Evolutionary conservation across 495 filamentous ascomycete species (phyloP), one percentile per base, ranked within the genome.

Genomic region (Cercophora samala): DNA sequence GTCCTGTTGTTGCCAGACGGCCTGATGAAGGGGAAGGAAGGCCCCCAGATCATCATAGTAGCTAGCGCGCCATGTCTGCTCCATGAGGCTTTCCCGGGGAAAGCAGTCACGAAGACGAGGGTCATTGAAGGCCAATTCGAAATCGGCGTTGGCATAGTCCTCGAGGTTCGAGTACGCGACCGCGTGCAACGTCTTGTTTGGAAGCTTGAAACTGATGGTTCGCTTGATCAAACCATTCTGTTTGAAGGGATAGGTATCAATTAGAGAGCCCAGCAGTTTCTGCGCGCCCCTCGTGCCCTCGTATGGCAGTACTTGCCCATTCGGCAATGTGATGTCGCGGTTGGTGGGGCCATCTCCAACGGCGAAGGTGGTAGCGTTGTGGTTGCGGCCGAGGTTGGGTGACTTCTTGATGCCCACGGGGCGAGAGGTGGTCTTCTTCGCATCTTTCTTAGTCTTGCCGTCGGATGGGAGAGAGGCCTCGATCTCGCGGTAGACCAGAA

Each of bases 401-500:
- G 53, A 9, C 53, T 56, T 56, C n/a, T 21, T 56, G 53, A 22
- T 23, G 53, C 22, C 9, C n/a, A n/a, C n/a, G n/a, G n/a, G n/a
- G n/a, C n/a, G n/a, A n/a, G n/a, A n/a, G 6, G 53, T 56, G 5
- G n/a, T 19, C 53, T 56, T 56, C 66, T 84, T 85, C 73, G 89
- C 90, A 0, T 92, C 91, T 63, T 89, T 83, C 76, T 93, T 96
- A 84, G 95, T 96, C 78, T 96, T 92, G 4, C 93, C 93, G 0
- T 90, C 88, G 69, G 94, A 0, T 89, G 88, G 65, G 90, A 88
- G 63, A 92, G n/a, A n/a, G n/a, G n/a, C n/a, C n/a, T 29, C 87
- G 42, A 96, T 81, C 72, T 97, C 91, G 22, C 93, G 89, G 74
- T 97, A 97, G 68, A 97, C 85, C 32, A 97, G 85, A 71, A 93